These are phyloP conservation scores for Saitoella complicata DNA, from an alignment of 805 yeast genomes.

Conservation along the genomic window DNA sequence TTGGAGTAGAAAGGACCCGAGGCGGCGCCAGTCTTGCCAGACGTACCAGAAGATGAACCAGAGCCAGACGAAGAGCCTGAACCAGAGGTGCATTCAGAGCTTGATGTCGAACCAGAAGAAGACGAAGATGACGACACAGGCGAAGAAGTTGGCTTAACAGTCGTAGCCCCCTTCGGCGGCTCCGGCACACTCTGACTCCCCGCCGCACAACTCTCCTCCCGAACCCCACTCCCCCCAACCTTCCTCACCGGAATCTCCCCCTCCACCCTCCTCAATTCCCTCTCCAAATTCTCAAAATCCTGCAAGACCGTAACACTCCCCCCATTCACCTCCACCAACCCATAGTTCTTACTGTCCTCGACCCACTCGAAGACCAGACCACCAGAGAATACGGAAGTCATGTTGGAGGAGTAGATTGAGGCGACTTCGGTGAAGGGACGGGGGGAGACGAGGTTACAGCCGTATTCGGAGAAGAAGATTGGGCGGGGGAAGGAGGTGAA, in stretches of 20 bases:
- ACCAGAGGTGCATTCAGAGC: no score
- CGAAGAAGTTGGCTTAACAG: constrained; percentile 10
- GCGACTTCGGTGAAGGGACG: constrained; percentile 72
- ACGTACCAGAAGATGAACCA: no score
- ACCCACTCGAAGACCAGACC: constrained; percentile 88
- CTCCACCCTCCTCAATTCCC: constrained; percentile 14
- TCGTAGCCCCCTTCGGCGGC: constrained; percentile 4
- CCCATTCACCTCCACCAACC: constrained; percentile 47
- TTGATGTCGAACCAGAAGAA: background rate
- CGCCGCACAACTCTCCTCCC: constrained; percentile 33
- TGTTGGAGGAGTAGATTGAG: constrained; percentile 35
- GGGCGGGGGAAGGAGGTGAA: constrained; percentile 58
- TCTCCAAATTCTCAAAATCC: constrained; percentile 30
- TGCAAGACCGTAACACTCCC: constrained; percentile 32
- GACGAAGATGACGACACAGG: constrained; percentile 3
- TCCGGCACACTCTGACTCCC: background rate
- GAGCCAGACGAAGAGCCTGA: no score
- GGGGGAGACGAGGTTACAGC: constrained; percentile 67
- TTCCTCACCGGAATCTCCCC: constrained; percentile 14
- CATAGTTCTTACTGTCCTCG: constrained; percentile 64
- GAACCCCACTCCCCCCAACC: constrained; percentile 19
- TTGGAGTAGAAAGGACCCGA: no score
- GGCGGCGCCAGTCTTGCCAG: no score
- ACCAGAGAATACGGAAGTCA: constrained; percentile 42
- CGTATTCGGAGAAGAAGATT: constrained; percentile 78